Base-by-base conservation (phyloP, 331 rosid species). In the Dryas integrifolia region DNA sequence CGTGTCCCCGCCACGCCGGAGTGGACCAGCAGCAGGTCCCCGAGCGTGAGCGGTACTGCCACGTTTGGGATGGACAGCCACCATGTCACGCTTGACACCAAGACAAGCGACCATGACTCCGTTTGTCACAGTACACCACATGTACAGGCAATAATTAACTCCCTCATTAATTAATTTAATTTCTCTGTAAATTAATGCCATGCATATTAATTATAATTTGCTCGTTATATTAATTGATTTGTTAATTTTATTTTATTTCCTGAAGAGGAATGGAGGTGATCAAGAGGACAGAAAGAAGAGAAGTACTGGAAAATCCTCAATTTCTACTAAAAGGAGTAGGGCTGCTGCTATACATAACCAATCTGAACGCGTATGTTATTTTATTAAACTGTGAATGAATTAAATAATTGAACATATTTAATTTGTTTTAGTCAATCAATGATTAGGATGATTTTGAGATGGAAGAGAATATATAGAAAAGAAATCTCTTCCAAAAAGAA, bases 291-390 rank as follows among this genome's bases (percentile, higher is more conserved):
- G 82, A 79, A 82, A 83, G 73, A 86, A 86, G 39, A 43, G 49
- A 62, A 52, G 58, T 52, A 85, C 18, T 3, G 68, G 85, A 35
- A 92, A 90, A 78, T 88, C 90, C 41, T 82, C 92, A 0, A 70
- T 57, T 24, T 92, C 87, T 52, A 83, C 88, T 1, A 92, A 90
- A 81, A 84, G 96, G 79, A 88, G 90, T 41, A 84, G 96, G 74
- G 98, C 95, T 57, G 96, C 96, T 16, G 96, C 91, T 2, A 84
- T 87, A 53, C 98, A 92, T 81, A 92, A 90, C 74, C 96, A 90
- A 77, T 92, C 98, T 9, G 98, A 92, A 85, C 85, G 96, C 18
- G 98, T 92, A 68, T 56, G 81, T 38, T 57, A 59, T n/a, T 30
- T 30, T 30, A 30, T 30, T 30, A 30, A 30, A 30, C 3, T 30